Evolutionary conservation across 2,329 filamentous ascomycete genomes (phyloP).

Genomic region (Pseudogymnoascus sp.): DNA sequence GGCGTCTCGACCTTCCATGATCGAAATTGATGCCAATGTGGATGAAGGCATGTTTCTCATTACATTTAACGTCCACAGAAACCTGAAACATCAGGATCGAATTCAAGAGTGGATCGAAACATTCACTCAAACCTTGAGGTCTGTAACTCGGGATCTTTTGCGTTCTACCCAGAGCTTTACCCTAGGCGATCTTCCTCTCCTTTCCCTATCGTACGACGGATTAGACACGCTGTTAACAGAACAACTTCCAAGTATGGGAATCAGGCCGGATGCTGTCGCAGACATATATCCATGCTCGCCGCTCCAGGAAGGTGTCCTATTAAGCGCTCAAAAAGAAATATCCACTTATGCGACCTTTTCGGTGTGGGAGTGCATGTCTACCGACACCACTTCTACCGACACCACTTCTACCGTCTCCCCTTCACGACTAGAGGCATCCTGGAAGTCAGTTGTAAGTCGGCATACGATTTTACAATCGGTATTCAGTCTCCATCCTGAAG

Average conservation of each 20-base stretch:
- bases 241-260: neutral
- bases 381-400: conserved; percentile 23
- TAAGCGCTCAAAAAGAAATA: conserved; percentile 5
- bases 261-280: conserved; percentile 23
- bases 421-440: conserved; percentile 16
- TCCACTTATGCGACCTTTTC: conserved; percentile 16
- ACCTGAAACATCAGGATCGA: conserved; percentile 8
- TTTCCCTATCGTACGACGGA: conserved; percentile 34
- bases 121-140: neutral
- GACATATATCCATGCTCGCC: conserved; percentile 31
- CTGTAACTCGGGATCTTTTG: neutral
- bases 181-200: conserved; percentile 36
- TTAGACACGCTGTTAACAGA: conserved; percentile 28
- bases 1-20: neutral
- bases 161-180: conserved; percentile 21
- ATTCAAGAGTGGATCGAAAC: conserved; percentile 9
- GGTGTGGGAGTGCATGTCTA: conserved; percentile 16
- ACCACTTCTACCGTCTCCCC: conserved; percentile 24
- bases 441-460: neutral
- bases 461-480: conserved; percentile 1
- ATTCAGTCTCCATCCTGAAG: neutral
- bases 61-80: conserved; percentile 6
- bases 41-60: neutral
- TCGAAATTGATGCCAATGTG: conserved; percentile 4
- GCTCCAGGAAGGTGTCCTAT: conserved; percentile 30